These are phyloP conservation scores for Cryphonectria carpinicola DNA, from an alignment of 2,329 filamentous ascomycete genomes.

Conservation along the genomic window DNA sequence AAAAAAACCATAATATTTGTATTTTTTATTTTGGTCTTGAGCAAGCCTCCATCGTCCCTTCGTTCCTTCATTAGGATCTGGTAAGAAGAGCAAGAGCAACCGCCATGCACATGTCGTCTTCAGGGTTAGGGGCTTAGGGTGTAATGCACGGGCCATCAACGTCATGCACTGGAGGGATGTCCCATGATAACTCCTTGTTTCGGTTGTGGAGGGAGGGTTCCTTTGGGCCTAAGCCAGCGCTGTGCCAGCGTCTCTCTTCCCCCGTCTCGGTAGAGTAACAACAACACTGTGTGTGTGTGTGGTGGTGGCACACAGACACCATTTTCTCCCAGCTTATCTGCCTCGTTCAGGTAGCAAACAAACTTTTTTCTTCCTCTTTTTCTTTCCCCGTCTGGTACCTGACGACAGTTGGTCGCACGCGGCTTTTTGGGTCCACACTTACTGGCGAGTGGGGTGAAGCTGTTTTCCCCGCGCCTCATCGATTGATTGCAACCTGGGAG, in stretches of 20 bases:
- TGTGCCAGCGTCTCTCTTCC: neutral
- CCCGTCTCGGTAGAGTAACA: neutral
- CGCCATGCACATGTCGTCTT: neutral
- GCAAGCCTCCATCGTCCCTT: too few species aligned
- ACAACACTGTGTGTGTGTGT: neutral
- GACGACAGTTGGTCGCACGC: neutral
- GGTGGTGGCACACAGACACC: neutral
- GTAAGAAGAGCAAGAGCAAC: neutral
- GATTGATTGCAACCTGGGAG: neutral
- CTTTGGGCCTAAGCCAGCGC: neutral
- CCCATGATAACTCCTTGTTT: neutral
- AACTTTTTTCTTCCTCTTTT: neutral
- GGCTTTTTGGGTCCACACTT: neutral
- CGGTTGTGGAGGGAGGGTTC: neutral
- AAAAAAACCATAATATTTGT: too few species aligned
- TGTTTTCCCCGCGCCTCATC: neutral
- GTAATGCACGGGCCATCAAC: neutral
- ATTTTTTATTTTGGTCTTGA: too few species aligned
- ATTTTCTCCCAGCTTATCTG: neutral
- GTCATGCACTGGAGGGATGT: neutral
- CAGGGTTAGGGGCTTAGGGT: neutral
- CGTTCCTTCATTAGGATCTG: too few species aligned
- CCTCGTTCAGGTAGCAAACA: neutral
- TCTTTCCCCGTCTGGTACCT: neutral
- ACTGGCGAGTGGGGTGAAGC: neutral